Evolutionary conservation across 495 filamentous ascomycete species (phyloP), one percentile per base, ranked within the genome.

Genomic region (Penicillium dipodomyicola): DNA sequence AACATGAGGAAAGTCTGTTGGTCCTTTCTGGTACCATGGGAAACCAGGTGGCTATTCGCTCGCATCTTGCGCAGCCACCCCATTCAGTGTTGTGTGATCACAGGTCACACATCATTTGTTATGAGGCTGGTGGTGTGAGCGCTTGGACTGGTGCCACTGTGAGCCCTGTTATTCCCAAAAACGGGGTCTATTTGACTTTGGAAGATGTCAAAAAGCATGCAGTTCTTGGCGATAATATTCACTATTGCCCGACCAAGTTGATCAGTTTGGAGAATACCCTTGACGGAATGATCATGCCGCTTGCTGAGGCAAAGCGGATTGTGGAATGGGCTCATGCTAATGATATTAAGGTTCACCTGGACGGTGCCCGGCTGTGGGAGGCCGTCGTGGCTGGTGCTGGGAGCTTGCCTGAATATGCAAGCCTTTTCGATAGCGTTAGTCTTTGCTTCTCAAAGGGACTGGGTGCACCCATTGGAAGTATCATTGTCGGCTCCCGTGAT

Each of bases 1-100:
- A 80, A 59, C 90, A 94, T 65, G 83, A 89, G 54, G 84, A 84
- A 30, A 85, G 81, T 2, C 53, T 77, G 27, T 83, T 96, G 42
- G 91, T 96, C 22, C 76, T 94, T 47, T 92, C 87, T 0, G 93
- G 93, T 4, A 96, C 93, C 17, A 95, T 96, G 90, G 93, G 77
- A 2, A 83, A 83, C 63, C 80, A 82, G 58, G 65, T 83, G 5
- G 67, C 75, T 6, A 69, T 81, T 37, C 75, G 80, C 11, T 72
- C 77, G 4, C 76, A 78, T 59, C 64, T 83, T 9, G 49, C 58
- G 19, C 72, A 77, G 51, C 80, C 80, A n/a, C 80, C 80, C 3
- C 75, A 82, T 59, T 65, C 74, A 15, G 68, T 83, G 30, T 57
- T 82, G 11, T 76, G 75, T 52, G 78, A 82, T 56, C 59, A 73